Conservation (phyloP, 108 stramenopile genomes). For the Phaeodactylum tricornutum region DNA sequence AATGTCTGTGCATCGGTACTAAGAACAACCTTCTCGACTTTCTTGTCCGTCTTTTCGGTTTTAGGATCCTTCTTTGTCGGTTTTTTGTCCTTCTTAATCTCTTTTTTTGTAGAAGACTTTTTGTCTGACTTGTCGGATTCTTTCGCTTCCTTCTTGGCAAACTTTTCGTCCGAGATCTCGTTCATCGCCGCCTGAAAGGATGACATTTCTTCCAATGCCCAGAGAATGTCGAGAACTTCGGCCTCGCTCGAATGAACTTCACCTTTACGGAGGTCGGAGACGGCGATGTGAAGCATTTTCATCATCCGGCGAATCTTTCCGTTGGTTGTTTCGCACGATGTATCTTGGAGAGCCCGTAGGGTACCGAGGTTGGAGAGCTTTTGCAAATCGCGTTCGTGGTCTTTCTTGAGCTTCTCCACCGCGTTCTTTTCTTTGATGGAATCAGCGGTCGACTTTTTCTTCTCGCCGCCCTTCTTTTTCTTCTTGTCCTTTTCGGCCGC, state of each 20-base stretch:
- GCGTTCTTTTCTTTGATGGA: slow-evolving; percentile 88
- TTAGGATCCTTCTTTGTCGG: slow-evolving; percentile 61
- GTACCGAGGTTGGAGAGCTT: slow-evolving; percentile 86
- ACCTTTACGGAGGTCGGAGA: slow-evolving; percentile 64
- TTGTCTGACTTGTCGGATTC: slow-evolving; percentile 73
- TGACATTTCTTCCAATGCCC: slow-evolving; percentile 90
- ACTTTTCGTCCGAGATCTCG: slow-evolving; percentile 67
- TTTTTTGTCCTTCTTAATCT: slow-evolving; percentile 61
- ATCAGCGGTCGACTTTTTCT: slow-evolving; percentile 75
- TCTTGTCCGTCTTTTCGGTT: slow-evolving; percentile 41
- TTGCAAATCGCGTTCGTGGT: slow-evolving; percentile 77
- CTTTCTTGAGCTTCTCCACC: slow-evolving; percentile 74
- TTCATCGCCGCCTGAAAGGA: slow-evolving; percentile 70
- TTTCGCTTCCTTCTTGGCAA: slow-evolving; percentile 75
- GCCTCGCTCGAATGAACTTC: slow-evolving; percentile 66
- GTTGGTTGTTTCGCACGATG: slow-evolving; percentile 75
- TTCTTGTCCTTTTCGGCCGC: slow-evolving; percentile 35
- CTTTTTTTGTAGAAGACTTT: slow-evolving; percentile 62
- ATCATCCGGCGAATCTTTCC: slow-evolving; percentile 95
- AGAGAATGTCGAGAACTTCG: slow-evolving; percentile 88
- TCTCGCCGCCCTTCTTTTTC: slow-evolving; percentile 47
- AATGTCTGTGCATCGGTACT: slow-evolving; percentile 56
- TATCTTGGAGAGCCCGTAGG: slow-evolving; percentile 79
- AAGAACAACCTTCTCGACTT: slow-evolving; percentile 51
- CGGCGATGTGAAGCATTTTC: slow-evolving; percentile 87